Evolutionary conservation across 1,284 basidiomycete genomes (phyloP).

Genomic region (Sporisorium graminicola): DNA sequence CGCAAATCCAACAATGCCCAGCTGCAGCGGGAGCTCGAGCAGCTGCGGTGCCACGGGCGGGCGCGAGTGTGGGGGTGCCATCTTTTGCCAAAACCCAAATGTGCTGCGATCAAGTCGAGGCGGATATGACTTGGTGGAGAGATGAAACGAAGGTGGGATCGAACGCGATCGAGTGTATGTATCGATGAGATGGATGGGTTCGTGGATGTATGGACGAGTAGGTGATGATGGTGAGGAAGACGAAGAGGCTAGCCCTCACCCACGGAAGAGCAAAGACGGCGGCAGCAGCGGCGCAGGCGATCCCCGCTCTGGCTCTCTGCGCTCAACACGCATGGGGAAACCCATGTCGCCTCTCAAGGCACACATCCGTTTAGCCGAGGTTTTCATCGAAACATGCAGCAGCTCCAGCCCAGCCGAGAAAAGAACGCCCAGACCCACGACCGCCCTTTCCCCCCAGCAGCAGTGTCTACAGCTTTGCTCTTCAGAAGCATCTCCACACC

Average conservation of each 20-base stretch:
- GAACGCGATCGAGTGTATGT: background rate
- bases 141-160: background rate
- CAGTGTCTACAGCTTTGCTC: no score
- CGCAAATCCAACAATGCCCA: constrained; percentile 51
- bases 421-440: background rate
- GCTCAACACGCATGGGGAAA: constrained; percentile 5
- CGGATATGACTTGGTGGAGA: background rate
- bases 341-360: background rate
- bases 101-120: background rate
- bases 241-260: background rate
- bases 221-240: background rate
- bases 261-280: background rate
- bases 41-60: constrained; percentile 46
- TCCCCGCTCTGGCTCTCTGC: background rate
- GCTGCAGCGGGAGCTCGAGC: constrained; percentile 57
- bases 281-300: no score
- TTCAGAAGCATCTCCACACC: no score
- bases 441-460: no score
- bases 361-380: background rate
- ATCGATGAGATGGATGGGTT: background rate
- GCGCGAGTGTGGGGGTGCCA: constrained; percentile 47
- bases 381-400: background rate
- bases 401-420: background rate
- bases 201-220: background rate
- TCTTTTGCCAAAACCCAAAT: background rate